Evolutionary conservation across 805 yeast genomes (phyloP), one percentile per base, ranked within the genome.

Genomic region (Nakazawaea peltata): DNA sequence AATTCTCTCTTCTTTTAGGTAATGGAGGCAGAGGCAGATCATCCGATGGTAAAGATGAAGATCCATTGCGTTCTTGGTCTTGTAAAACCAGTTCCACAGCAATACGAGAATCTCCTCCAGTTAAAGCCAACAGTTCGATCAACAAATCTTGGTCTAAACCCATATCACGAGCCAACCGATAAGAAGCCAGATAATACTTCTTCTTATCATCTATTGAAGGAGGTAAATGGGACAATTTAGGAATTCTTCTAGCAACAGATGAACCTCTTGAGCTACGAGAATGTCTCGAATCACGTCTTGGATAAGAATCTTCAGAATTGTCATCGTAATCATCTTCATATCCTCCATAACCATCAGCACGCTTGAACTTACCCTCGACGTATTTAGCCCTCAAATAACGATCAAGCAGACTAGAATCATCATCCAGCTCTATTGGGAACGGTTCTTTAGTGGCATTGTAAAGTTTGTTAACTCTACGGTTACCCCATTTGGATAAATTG

Each of bases 341-440:
- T 13, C 19, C 15, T 11, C 48, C 45, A 10, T 53, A 55, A 31
- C 62, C 51, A 6, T 49, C 44, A 28, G 64, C 71, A 32, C 61
- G 59, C 36, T 76, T 54, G 47, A 69, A 84, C 39, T 61, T 67
- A 1, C 87, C 86, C n/a, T 56, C 46, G 16, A 81, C 57, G 53
- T 84, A 84, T 51, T 84, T 84, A 31, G 79, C 76, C 43, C 80
- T 65, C 29, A 84, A 56, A 56, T 60, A 84, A 39, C 66, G 61
- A 37, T 71, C 80, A 19, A 81, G 71, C 1, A 60, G 63, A 22
- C 54, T 66, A 41, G 57, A 81, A 48, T 76, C 87, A 47, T 81
- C 90, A 17, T 74, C 86, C 45, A 81, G 90, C 16, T 74, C 86
- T 41, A 55, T 77, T 7, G 92, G 92, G 48, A 81, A 81, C 0